Base-by-base conservation (phyloP, 2,329 filamentous ascomycete species). In the Calonectria pseudoturangicola region DNA sequence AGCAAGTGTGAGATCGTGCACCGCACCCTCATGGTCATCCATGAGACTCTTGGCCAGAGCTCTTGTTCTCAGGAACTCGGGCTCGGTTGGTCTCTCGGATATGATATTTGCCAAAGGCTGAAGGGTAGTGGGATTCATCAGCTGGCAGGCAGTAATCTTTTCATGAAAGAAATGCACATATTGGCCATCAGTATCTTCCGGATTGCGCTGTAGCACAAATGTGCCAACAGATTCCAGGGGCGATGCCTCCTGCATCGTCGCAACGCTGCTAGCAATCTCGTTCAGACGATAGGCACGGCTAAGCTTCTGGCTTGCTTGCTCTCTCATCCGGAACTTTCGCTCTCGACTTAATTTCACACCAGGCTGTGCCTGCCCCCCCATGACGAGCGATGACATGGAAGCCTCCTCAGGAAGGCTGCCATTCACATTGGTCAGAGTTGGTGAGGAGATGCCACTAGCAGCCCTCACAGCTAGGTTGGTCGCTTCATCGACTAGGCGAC, bases 131-230 rank as follows among this genome's bases (percentile, higher is more conserved):
- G 89, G 92, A 79, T 94, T 91, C 43, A 92, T 93, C 81, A 97
- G 86, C 81, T 93, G 92, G 50, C 93, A 87, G 48, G 92, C 93
- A 1, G 94, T 93, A 30, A 97, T 96, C 89, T 96, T 97, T 84
- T 97, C 94, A 84, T 96, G 94, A 83, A 97, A 97, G 85, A 96
- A 97, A 81, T 97, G 93, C n/a, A 97, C 95, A 81, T 97, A 97
- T 83, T 93, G 93, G 33, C 94, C 95, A 79, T 97, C 93, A 51
- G 88, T 84, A 79, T 95, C 92, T 64, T 88, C 82, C n/a, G 91
- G 87, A 73, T 90, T 92, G 73, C 94, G 88, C 81, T 94, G 91
- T 73, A 97, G 84, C 39, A 97, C 94, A 73, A 93, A 86, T 7
- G 89, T 88, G 2, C 93, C 94, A 3, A 97, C 93, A 71, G 95